A percentile compares a stretch with the other conserved stretches of the same genome.
Conservation (phyloP, 2,329 filamentous ascomycete genomes). For the Monosporascus sp. region DNA sequence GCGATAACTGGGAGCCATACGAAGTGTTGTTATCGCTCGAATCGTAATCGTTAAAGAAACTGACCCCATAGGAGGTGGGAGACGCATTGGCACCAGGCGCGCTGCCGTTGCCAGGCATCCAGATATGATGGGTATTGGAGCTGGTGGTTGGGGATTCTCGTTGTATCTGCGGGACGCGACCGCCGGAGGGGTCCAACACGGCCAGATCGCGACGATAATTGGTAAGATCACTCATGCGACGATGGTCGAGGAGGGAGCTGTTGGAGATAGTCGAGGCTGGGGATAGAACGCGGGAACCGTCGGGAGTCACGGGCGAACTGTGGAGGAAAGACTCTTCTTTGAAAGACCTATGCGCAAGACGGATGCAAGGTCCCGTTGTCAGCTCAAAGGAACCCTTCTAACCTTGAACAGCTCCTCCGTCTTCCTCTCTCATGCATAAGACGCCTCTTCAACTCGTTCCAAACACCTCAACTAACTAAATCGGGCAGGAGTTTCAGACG, state of each 20-base stretch:
- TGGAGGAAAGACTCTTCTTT: constrained; percentile 39
- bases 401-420: not conserved
- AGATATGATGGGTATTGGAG: constrained; percentile 49
- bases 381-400: constrained; percentile 17
- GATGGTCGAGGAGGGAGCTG: constrained; percentile 51
- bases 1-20: constrained; percentile 60
- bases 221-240: constrained; percentile 55
- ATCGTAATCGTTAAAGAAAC: constrained; percentile 73
- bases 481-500: not conserved
- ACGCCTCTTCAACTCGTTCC: not conserved
- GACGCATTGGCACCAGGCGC: constrained; percentile 28
- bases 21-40: constrained; percentile 63
- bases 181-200: constrained; percentile 58
- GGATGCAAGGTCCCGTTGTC: constrained; percentile 21
- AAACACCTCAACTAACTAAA: not conserved
- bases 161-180: constrained; percentile 53
- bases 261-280: constrained; percentile 36
- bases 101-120: constrained; percentile 44
- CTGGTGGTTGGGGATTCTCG: constrained; percentile 53
- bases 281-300: constrained; percentile 38
- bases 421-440: not conserved
- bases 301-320: constrained; percentile 44
- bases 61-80: constrained; percentile 40
- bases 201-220: constrained; percentile 70
- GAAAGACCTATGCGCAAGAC: constrained; percentile 24